Evolutionary conservation across 768 basidiomycete species (phyloP).

Genomic region (Lanmaoa pseudosensibilis): DNA sequence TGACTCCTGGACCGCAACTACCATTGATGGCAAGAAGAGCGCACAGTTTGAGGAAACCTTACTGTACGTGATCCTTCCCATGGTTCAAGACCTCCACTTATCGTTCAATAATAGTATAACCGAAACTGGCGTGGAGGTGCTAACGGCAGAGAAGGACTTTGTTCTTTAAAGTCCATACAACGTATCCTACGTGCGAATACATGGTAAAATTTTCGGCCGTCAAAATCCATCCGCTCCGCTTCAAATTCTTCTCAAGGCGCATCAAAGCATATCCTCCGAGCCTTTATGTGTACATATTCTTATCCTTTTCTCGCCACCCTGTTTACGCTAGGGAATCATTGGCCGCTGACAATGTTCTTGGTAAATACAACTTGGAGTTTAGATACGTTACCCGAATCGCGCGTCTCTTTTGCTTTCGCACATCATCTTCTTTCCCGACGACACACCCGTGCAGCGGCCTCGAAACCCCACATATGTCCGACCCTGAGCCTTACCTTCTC

Average conservation of each 20-base stretch:
- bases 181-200: slow-evolving; percentile 26
- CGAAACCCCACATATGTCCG: slow-evolving; percentile 22
- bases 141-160: slow-evolving; percentile 58
- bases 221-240: slow-evolving; percentile 17
- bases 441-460: slow-evolving; percentile 11
- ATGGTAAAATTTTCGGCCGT: slow-evolving; percentile 20
- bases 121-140: slow-evolving; percentile 84
- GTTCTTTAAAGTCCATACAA: slow-evolving; percentile 23
- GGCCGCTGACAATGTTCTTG: slow-evolving; percentile 26
- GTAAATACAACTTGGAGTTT: slow-evolving; percentile 31
- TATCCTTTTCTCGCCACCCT: slow-evolving; percentile 29
- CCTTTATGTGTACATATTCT: slow-evolving; percentile 34
- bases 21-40: slow-evolving; percentile 83
- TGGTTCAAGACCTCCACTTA: slow-evolving; percentile 17
- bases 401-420: slow-evolving; percentile 28
- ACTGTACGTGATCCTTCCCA: slow-evolving; percentile 56
- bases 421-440: slow-evolving; percentile 20
- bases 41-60: slow-evolving; percentile 99
- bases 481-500: slow-evolving; percentile 37
- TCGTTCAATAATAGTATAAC: slow-evolving; percentile 62
- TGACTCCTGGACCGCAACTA: slow-evolving; percentile 96
- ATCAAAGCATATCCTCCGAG: slow-evolving; percentile 23
- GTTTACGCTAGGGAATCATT: slow-evolving; percentile 27
- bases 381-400: slow-evolving; percentile 29
- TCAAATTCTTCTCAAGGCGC: slow-evolving; percentile 25